These are phyloP conservation scores for Ceratocystis variospora DNA, from an alignment of 2,329 filamentous ascomycete species.

Conservation along the genomic window DNA sequence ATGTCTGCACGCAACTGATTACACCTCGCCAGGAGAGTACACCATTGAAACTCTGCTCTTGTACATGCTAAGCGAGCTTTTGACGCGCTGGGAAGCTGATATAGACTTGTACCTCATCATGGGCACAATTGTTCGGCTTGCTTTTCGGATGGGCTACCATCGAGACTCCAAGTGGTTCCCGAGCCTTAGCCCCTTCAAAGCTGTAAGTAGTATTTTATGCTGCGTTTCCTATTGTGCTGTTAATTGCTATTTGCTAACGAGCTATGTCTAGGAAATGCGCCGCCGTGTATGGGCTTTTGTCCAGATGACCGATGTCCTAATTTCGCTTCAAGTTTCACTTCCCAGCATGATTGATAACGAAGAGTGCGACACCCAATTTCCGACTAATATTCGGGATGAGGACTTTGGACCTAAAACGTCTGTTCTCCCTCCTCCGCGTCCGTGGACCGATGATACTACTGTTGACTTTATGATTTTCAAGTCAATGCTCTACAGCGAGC, in stretches of 20 bases:
- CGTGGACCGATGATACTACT: constrained; percentile 56
- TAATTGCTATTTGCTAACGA: constrained; percentile 8
- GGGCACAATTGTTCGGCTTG: constrained; percentile 42
- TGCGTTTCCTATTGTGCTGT: not conserved
- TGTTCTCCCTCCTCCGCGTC: constrained; percentile 51
- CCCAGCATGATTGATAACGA: constrained; percentile 57
- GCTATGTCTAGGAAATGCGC: constrained; percentile 49
- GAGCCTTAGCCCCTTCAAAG: constrained; percentile 58
- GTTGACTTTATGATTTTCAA: constrained; percentile 70
- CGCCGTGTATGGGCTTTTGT: constrained; percentile 56
- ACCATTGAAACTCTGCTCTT: constrained; percentile 68
- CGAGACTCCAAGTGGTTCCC: constrained; percentile 63
- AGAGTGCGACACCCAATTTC: constrained; percentile 61
- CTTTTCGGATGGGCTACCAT: constrained; percentile 62
- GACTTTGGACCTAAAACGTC: constrained; percentile 60
- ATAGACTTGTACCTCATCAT: constrained; percentile 48
- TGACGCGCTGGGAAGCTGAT: constrained; percentile 59
- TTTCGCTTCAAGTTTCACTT: constrained; percentile 59
- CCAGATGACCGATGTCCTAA: constrained; percentile 58
- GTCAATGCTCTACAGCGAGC: constrained; percentile 50
- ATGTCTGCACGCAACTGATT: constrained; percentile 61
- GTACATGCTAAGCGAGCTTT: constrained; percentile 63
- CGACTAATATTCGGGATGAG: constrained; percentile 68
- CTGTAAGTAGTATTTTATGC: constrained; percentile 31
- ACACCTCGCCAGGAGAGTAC: constrained; percentile 58